These are phyloP conservation scores for Fusarium pseudocircinatum DNA, from an alignment of 2,329 filamentous ascomycete genomes.

Conservation along the genomic window DNA sequence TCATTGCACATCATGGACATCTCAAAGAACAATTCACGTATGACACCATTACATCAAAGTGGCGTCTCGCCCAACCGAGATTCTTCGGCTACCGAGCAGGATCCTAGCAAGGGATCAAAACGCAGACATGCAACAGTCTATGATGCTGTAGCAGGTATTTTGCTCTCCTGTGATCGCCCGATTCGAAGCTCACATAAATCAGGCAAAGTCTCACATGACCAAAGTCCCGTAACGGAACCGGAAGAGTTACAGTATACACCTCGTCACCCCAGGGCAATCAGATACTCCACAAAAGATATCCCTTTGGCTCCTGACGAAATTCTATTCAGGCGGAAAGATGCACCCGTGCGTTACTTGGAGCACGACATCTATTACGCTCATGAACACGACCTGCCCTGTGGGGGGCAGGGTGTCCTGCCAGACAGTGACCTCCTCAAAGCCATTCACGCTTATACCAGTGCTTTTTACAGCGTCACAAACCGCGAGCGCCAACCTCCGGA, in stretches of 20 bases:
- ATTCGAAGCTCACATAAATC: conserved; percentile 40
- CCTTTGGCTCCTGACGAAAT: conserved; percentile 73
- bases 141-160: conserved; percentile 75
- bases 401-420: conserved; percentile 64
- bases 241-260: conserved; percentile 27
- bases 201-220: conserved; percentile 46
- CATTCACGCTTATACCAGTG: conserved; percentile 73
- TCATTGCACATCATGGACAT: conserved; percentile 19
- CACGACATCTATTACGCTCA: conserved; percentile 76
- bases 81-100: conserved; percentile 11
- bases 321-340: conserved; percentile 71
- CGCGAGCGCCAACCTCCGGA: conserved; percentile 34
- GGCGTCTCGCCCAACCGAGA: conserved; percentile 10
- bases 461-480: conserved; percentile 66
- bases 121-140: conserved; percentile 67
- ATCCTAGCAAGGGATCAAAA: conserved; percentile 22
- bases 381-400: conserved; percentile 61
- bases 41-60: conserved; percentile 18
- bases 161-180: not conserved
- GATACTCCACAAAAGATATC: conserved; percentile 41
- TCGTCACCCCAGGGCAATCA: conserved; percentile 32
- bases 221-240: conserved; percentile 35
- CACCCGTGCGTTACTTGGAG: conserved; percentile 74
- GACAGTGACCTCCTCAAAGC: conserved; percentile 75
- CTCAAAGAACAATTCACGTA: not conserved